Evolutionary conservation across 257 asterid species (phyloP), one percentile per base, ranked within the genome.

Genomic region (Solanum pinnatisectum): DNA sequence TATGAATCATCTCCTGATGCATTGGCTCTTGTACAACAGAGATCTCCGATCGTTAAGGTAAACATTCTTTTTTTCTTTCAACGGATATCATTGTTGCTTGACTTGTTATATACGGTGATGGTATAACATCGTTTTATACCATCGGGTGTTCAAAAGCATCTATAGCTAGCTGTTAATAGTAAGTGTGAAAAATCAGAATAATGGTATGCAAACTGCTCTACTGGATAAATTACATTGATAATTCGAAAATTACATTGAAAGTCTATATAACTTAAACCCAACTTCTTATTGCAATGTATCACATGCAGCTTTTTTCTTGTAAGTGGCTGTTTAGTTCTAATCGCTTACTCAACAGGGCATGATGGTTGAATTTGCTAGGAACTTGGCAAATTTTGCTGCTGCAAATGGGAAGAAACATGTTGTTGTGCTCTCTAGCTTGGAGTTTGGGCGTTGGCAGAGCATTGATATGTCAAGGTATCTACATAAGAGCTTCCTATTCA

Each of bases 31-130:
- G 92, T 97, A 39, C 99, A 97, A 91, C 99, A 96, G 90, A 95
- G 99, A 78, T 97, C 99, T 86, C 99, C 99, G 1, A 92, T 95
- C 40, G 92, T 96, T 87, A 97, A 96, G 99, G 99, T 97, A 72
- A 88, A 8, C 22, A 52, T 77, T 56, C 46, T 35, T 87, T 56
- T 8, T 78, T 30, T n/a, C n/a, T 63, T 44, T 83, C n/a, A 18
- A 82, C 0, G 20, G 4, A 5, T 30, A 10, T 32, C 20, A 5
- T 10, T 32, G 86, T 11, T 49, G 42, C 70, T 82, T 82, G 36
- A 25, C 13, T 77, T 40, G 84, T 77, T 77, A 12, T n/a, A 40
- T 40, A 39, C 22, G 33, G n/a, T 76, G 32, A 37, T 23, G 83
- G 20, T 37, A 1, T 76, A 77, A 23, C 39, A 18, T 82, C 42